Base-by-base conservation (phyloP, 805 yeast genomes). In the Hanseniaspora guilliermondii region DNA sequence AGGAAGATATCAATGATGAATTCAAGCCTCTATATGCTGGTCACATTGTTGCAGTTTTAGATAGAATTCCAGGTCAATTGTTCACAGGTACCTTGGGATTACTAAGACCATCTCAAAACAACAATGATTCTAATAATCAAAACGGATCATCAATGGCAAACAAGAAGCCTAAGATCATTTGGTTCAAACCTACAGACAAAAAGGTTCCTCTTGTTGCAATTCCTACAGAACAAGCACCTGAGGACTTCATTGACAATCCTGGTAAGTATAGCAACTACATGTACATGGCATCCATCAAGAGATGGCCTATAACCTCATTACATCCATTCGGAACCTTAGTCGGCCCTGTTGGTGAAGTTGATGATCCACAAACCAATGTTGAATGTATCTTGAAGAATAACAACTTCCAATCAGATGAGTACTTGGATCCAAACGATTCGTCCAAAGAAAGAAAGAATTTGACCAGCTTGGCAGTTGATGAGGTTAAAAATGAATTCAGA, bases 181-280 rank as follows among this genome's bases (percentile, higher is more conserved):
- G 98, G 98, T 93, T 93, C 68, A 93, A 93, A 66, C 98, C 98
- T 38, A 89, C 96, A 1, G 98, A 93, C 67, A 93, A 93, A 70
- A 87, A 95, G 59, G 98, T 93, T 21, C 98, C 98, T 5, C 75
- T 93, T 59, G 89, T 93, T 72, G 98, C 98, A 16, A 93, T 93
- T 59, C 98, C 98, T 39, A 93, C 97, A 1, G 98, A 93, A 63
- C 96, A 93, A 68, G 98, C 96, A 0, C 98, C 98, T 35, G 79
- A 77, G 56, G 97, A 91, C 67, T 91, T 93, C 69, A 89, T 93
- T 42, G 96, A 88, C 61, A 88, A 87, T 61, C 95, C 88, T 60
- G 94, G 85, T 55, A 76, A 75, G 50, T 93, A 93, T 63, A 75
- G 85, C 0, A 80, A 86, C 64, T 85, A 83, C 61, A 71, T 89